A percentile compares a stretch with the other conserved stretches of the same genome.
phyloP scores from a whole-genome alignment of 78 protist species.

The Pigoraptor vietnamica region DNA sequence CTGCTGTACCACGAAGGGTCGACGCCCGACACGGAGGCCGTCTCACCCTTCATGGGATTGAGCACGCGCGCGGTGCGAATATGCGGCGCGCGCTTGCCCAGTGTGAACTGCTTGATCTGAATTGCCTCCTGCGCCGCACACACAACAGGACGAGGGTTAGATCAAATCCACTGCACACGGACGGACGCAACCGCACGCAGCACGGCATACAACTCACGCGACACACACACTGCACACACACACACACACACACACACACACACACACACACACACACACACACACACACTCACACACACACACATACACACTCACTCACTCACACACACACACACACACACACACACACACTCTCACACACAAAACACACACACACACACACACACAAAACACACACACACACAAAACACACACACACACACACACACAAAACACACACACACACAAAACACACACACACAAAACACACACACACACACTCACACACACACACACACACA shows the following conservation, averaged over 20 bases:
- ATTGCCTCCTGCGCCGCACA: background rate
- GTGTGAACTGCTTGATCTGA: background rate
- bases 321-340: background rate
- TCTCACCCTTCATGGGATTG: background rate
- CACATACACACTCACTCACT: background rate
- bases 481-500: background rate
- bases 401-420: background rate
- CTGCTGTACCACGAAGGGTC: background rate
- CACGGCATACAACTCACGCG: no score
- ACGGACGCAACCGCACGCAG: background rate
- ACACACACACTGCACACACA: background rate
- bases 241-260: background rate
- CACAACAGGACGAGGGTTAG: no score
- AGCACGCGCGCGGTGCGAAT: background rate
- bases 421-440: background rate
- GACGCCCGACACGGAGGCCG: background rate
- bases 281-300: background rate
- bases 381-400: background rate
- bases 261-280: background rate
- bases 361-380: background rate
- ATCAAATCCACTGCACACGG: background rate
- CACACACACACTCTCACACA: background rate
- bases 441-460: background rate
- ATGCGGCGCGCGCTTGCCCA: background rate
- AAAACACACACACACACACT: background rate